A percentile compares a stretch with the other conserved stretches of the same genome.
These are phyloP conservation scores for Helianthus annuus DNA, from an alignment of 129 eudicot genomes.

Conservation along the genomic window DNA sequence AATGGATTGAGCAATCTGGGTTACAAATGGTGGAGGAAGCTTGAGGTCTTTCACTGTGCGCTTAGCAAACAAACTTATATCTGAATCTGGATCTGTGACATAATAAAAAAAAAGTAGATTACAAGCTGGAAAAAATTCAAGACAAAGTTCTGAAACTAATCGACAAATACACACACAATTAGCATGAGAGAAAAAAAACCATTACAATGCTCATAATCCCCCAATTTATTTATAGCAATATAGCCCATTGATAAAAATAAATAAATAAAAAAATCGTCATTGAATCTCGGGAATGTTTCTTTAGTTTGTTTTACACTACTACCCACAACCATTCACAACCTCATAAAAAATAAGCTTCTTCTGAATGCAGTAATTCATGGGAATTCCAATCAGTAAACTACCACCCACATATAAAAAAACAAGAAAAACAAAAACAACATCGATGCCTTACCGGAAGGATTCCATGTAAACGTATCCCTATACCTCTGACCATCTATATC, in stretches of 20 bases:
- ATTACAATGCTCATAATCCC: not conserved
- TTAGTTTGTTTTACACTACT: not conserved
- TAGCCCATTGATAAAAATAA: not conserved
- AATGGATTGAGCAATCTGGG: conserved; percentile 93
- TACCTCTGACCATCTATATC: conserved; percentile 82
- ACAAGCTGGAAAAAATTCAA: not conserved
- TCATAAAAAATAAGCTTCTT: conserved; percentile 1
- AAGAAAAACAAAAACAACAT: not conserved
- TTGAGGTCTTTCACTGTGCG: conserved; percentile 81
- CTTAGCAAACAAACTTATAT: conserved; percentile 74
- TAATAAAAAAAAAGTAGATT: conserved; percentile 10
- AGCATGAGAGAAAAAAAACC: not conserved
- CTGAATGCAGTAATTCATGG: too few species aligned
- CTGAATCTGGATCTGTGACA: conserved; percentile 80
- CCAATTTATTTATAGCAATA: not conserved
- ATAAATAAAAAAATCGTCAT: not conserved
- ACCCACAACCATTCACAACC: not conserved
- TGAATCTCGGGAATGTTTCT: not conserved
- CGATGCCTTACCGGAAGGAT: conserved; percentile 64
- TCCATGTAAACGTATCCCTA: conserved; percentile 91
- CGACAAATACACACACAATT: not conserved
- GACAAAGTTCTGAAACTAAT: not conserved
- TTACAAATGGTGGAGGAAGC: conserved; percentile 87
- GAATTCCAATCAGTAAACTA: not conserved
- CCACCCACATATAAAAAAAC: conserved; percentile 1